phyloP scores from a whole-genome alignment of 2,329 filamentous ascomycete genomes.

The Metarhizium sp. region DNA sequence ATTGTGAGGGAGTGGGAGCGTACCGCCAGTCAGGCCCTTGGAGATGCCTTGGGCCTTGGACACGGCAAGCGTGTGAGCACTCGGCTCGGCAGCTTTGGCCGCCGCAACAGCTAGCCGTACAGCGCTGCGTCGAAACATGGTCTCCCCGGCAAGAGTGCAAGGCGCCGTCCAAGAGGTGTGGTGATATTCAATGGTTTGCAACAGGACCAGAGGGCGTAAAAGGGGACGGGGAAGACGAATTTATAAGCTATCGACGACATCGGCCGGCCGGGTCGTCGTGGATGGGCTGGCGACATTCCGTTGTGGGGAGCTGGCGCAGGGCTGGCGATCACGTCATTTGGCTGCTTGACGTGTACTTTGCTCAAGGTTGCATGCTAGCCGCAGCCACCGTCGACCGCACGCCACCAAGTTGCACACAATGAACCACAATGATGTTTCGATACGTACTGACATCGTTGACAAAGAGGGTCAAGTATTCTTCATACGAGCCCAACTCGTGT shows the following conservation, averaged over 20 bases:
- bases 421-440: too few relatives aligned
- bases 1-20: slow-evolving; percentile 10
- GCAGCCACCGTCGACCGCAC: background rate
- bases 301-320: background rate
- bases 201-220: background rate
- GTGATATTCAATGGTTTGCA: background rate
- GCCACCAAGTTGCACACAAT: too few relatives aligned
- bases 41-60: slow-evolving; percentile 73
- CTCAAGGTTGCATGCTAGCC: too few relatives aligned
- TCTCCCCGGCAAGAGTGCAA: background rate
- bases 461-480: background rate
- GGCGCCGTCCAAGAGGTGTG: background rate
- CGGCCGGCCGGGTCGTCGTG: background rate
- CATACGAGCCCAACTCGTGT: too few relatives aligned
- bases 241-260: background rate
- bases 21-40: slow-evolving; percentile 74
- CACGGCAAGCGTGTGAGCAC: slow-evolving; percentile 58
- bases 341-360: background rate
- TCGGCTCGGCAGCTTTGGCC: slow-evolving; percentile 34
- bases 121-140: slow-evolving; percentile 61
- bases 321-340: background rate
- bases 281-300: background rate
- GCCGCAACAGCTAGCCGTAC: slow-evolving; percentile 55
- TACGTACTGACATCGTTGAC: background rate
- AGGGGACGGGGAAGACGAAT: background rate